Evolutionary conservation across 768 basidiomycete species (phyloP).

Genomic region (Auricularia sp.): DNA sequence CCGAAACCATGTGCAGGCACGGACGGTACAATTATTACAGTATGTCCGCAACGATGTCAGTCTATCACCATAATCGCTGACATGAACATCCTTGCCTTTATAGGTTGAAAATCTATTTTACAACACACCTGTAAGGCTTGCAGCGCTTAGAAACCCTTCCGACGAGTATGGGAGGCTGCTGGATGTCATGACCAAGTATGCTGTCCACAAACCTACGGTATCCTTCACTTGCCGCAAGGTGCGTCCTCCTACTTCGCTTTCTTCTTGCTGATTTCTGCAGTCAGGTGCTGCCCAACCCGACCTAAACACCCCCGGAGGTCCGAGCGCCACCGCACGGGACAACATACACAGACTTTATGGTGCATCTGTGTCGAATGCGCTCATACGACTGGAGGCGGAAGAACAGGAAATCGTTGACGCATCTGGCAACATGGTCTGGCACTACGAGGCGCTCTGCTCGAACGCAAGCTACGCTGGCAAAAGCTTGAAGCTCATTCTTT

Average conservation of each 20-base stretch:
- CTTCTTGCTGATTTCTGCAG: constrained; percentile 29
- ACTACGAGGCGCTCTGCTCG: constrained; percentile 66
- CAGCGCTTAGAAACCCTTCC: constrained; percentile 71
- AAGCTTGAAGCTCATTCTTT: constrained; percentile 74
- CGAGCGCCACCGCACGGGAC: constrained; percentile 49
- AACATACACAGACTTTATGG: constrained; percentile 79
- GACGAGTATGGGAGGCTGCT: constrained; percentile 91
- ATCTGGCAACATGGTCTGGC: constrained; percentile 46
- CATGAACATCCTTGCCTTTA: neutral
- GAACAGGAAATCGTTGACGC: constrained; percentile 23
- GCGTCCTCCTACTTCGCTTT: neutral
- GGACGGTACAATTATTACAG: constrained; percentile 84
- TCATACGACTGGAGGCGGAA: constrained; percentile 31
- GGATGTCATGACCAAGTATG: constrained; percentile 87
- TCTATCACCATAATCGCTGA: neutral
- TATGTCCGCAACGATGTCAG: constrained; percentile 24
- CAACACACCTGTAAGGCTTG: constrained; percentile 80
- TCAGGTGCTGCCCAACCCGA: constrained; percentile 66
- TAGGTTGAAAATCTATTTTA: constrained; percentile 96
- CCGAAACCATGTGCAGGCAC: constrained; percentile 91
- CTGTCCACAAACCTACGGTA: constrained; percentile 83
- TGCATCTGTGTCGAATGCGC: constrained; percentile 65
- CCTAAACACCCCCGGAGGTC: constrained; percentile 54
- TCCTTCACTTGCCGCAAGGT: constrained; percentile 92
- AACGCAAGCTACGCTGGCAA: constrained; percentile 86